Percentiles rank a stretch among this genome's conserved stretches.
Conservation (phyloP, 2,329 filamentous ascomycete genomes). For the Lecanosticta acicola region DNA sequence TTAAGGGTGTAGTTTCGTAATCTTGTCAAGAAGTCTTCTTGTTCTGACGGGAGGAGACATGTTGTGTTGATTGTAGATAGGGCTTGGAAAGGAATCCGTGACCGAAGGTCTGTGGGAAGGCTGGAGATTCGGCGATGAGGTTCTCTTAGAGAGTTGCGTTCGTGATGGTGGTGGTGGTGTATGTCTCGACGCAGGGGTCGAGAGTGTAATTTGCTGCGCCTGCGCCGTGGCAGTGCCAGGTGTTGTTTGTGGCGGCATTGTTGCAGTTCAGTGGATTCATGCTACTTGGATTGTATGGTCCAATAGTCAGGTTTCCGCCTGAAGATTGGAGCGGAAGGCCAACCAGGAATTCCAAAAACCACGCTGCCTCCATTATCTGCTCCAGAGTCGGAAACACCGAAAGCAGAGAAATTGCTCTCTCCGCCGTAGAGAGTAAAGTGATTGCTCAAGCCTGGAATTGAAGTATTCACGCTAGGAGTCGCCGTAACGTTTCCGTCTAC, state of each 20-base stretch:
- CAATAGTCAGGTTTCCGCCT: neutral
- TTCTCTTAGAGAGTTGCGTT: constrained; percentile 5
- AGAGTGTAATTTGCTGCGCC: constrained; percentile 6
- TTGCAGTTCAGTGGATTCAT: neutral
- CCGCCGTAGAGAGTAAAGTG: neutral
- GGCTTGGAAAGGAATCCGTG: neutral
- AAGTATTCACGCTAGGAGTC: neutral
- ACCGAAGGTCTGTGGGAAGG: neutral
- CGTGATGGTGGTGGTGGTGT: neutral
- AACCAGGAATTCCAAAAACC: constrained; percentile 1
- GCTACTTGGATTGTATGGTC: neutral
- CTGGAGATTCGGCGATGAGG: constrained; percentile 1
- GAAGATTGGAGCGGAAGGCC: constrained; percentile 1
- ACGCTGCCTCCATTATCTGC: neutral
- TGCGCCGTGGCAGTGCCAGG: constrained; percentile 10
- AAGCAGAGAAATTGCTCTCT: constrained; percentile 1
- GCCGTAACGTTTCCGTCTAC: neutral
- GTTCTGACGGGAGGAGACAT: constrained; percentile 1
- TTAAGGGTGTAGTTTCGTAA: constrained; percentile 2
- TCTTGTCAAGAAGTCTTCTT: neutral
- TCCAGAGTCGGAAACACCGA: no score
- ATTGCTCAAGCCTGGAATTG: constrained; percentile 1
- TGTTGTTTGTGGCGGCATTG: constrained; percentile 4
- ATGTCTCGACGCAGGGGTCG: constrained; percentile 7
- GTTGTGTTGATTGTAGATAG: constrained; percentile 1